These are phyloP conservation scores for Henckelia pumila DNA, from an alignment of 257 asterid species.

Conservation along the genomic window DNA sequence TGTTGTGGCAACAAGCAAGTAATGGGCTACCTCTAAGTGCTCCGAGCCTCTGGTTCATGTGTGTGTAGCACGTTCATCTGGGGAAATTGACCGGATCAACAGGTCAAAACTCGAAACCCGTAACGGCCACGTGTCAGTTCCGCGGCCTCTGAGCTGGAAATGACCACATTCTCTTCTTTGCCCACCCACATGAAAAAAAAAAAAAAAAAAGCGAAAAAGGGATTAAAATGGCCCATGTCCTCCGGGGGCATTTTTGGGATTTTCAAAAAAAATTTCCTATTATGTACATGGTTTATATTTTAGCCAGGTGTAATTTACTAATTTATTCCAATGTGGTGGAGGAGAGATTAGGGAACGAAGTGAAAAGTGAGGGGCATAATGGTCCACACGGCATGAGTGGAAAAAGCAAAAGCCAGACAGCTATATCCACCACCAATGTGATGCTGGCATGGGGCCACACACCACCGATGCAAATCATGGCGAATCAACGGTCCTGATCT, in stretches of 20 bases:
- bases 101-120: constrained; percentile 10
- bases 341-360: constrained; percentile 8
- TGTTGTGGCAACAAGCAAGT: too few species aligned
- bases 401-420: constrained; percentile 38
- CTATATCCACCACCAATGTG: constrained; percentile 35
- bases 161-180: neutral
- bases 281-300: too few species aligned
- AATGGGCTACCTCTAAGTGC: neutral
- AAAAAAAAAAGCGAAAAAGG: neutral
- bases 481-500: constrained; percentile 43
- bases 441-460: constrained; percentile 41
- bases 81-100: constrained; percentile 19
- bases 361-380: constrained; percentile 29
- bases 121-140: constrained; percentile 33
- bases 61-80: constrained; percentile 30
- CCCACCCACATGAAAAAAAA: neutral
- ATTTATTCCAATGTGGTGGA: too few species aligned
- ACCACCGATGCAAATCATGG: constrained; percentile 26
- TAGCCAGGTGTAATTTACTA: too few species aligned
- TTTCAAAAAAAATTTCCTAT: too few species aligned
- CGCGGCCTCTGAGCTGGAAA: neutral
- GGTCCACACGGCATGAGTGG: constrained; percentile 19
- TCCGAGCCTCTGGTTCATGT: neutral
- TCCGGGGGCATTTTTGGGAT: neutral
- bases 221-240: constrained; percentile 18